Percentiles rank a stretch among this genome's conserved stretches.
Evolutionary conservation across 1,284 basidiomycete species (phyloP).

Genomic region (Apiotrichum sp.): DNA sequence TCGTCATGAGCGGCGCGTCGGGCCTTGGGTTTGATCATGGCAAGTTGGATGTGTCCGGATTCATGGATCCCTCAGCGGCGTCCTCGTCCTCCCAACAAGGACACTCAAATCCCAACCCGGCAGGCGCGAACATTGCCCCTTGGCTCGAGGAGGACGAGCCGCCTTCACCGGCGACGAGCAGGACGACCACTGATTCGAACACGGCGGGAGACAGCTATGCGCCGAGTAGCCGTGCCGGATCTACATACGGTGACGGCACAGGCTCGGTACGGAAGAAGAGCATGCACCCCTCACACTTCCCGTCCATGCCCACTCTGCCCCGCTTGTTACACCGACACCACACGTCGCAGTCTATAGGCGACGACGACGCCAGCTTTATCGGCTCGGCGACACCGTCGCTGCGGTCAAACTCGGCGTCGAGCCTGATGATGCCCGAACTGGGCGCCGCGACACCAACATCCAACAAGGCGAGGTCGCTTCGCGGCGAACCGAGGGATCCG

Average conservation of each 20-base stretch:
- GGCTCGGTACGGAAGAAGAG: slow-evolving; percentile 10
- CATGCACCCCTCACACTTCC: slow-evolving; percentile 23
- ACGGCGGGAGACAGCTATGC: not conserved
- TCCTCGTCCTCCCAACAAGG: not conserved
- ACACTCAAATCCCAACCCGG: slow-evolving; percentile 4
- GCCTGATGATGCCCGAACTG: slow-evolving; percentile 6
- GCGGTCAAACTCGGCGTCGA: slow-evolving; percentile 8
- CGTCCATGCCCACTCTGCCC: slow-evolving; percentile 29
- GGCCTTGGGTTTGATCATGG: slow-evolving; percentile 27
- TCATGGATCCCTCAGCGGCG: slow-evolving; percentile 31
- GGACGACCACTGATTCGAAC: not conserved
- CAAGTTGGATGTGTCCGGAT: slow-evolving; percentile 33
- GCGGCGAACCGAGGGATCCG: not conserved
- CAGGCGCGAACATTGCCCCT: slow-evolving; percentile 38
- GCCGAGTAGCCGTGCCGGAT: not conserved
- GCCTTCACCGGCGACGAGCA: slow-evolving; percentile 1
- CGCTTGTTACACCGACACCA: slow-evolving; percentile 8
- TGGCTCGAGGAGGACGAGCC: slow-evolving; percentile 39
- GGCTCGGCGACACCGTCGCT: slow-evolving; percentile 1
- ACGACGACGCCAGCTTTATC: slow-evolving; percentile 4
- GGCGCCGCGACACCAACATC: slow-evolving; percentile 6
- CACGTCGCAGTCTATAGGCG: not conserved
- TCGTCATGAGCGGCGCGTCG: slow-evolving; percentile 23
- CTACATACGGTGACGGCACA: not conserved
- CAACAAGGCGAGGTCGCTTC: not conserved